Percentiles rank a stretch among this genome's conserved stretches.
Conservation (phyloP, 2,329 filamentous ascomycete species). For the Chaetomium strumarium region DNA sequence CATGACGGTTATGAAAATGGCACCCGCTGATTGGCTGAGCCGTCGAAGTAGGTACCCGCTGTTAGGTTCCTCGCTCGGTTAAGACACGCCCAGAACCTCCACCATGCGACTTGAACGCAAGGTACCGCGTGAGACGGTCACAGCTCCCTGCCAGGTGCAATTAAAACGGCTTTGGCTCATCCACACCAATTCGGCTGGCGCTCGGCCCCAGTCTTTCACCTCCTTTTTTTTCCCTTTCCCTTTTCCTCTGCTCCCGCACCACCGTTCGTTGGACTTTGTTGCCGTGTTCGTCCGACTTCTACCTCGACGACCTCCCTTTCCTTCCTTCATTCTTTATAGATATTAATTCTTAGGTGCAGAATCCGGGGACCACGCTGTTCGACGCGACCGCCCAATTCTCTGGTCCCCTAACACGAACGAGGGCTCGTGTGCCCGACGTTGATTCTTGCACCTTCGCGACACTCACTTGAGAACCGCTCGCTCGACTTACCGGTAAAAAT, state of each 20-base stretch:
- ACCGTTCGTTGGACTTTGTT: conserved; percentile 21
- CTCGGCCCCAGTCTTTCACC: conserved; percentile 19
- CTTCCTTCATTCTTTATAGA: conserved; percentile 20
- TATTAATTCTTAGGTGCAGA: conserved; percentile 17
- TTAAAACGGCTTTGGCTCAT: conserved; percentile 20
- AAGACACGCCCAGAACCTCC: too few relatives aligned
- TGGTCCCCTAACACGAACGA: conserved; percentile 3
- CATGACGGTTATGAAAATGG: background rate
- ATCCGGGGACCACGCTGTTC: background rate
- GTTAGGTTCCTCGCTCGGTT: background rate
- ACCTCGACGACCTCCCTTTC: conserved; percentile 15
- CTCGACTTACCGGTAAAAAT: conserved; percentile 19
- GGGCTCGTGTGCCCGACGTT: conserved; percentile 8
- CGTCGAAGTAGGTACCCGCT: background rate
- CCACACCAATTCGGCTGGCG: conserved; percentile 17
- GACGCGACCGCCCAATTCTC: conserved; percentile 7
- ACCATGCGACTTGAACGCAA: background rate
- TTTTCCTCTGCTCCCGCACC: conserved; percentile 18
- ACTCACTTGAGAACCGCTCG: conserved; percentile 20
- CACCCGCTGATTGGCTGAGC: conserved; percentile 4
- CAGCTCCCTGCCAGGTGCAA: conserved; percentile 16
- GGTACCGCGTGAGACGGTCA: conserved; percentile 12
- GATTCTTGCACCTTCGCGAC: conserved; percentile 21
- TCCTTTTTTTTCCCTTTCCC: conserved; percentile 25
- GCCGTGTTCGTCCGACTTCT: conserved; percentile 15